phyloP scores from a whole-genome alignment of 352 stramenopile species.

The Globisporangium parvum region DNA sequence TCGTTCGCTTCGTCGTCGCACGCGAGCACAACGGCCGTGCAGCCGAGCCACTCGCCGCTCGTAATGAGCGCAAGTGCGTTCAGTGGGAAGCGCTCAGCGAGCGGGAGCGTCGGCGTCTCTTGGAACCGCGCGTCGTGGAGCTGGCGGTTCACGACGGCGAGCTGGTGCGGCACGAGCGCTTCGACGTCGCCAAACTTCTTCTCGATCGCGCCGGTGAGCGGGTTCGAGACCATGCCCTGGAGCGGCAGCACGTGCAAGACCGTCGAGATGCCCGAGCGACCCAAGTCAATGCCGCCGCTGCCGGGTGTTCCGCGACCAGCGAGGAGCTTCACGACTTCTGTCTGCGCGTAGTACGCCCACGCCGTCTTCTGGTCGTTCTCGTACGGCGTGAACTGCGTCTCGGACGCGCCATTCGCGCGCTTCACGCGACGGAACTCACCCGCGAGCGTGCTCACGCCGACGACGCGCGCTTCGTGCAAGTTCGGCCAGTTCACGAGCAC shows the following conservation, averaged over 20 bases:
- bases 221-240: slow-evolving; percentile 93
- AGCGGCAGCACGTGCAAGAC: slow-evolving; percentile 84
- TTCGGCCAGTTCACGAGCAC: slow-evolving; percentile 98
- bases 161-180: slow-evolving; percentile 94
- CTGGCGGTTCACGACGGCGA: slow-evolving; percentile 89
- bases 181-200: slow-evolving; percentile 96
- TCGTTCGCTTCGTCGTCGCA: slow-evolving; percentile 55
- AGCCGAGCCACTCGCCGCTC: slow-evolving; percentile 87
- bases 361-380: slow-evolving; percentile 48
- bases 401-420: slow-evolving; percentile 8
- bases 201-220: slow-evolving; percentile 87
- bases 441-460: slow-evolving; percentile 62
- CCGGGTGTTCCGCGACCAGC: slow-evolving; percentile 72
- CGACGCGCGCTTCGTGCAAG: slow-evolving; percentile 93
- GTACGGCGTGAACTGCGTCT: slow-evolving; percentile 40
- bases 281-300: slow-evolving; percentile 91
- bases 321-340: slow-evolving; percentile 66
- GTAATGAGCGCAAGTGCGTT: slow-evolving; percentile 87
- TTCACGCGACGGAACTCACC: slow-evolving; percentile 52
- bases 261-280: slow-evolving; percentile 59
- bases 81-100: slow-evolving; percentile 89
- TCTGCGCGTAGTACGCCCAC: slow-evolving; percentile 61
- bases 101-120: slow-evolving; percentile 69
- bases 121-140: slow-evolving; percentile 94
- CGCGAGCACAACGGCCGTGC: slow-evolving; percentile 74